Evolutionary conservation across 1,284 basidiomycete species (phyloP), one percentile per base, ranked within the genome.

Genomic region (Somion occarium): DNA sequence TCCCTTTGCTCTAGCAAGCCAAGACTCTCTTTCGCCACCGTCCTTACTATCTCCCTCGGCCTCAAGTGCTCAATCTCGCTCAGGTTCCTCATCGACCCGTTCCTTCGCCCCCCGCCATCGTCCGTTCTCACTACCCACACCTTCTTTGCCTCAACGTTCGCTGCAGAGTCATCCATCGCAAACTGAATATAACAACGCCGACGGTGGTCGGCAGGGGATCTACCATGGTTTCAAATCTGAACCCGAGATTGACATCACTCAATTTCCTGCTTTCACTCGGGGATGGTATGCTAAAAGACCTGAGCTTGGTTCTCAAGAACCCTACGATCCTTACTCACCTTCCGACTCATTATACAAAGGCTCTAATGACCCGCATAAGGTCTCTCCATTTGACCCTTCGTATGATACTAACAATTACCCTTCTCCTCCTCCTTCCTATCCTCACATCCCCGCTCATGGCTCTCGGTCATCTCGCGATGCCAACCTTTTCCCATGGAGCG

Each of bases 191-290:
- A 34, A 7, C 30, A 46, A 44, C 41, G 48, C 52, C 24, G 51
- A 37, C 47, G 48, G 38, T 42, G 46, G 41, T 42, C 53, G 49
- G 26, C 48, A 52, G 41, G 53, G 56, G 34, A 51, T 45, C 51
- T 53, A 51, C 42, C 49, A 48, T 43, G 48, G 42, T 30, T 54
- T 46, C 50, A 64, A 39, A 50, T 59, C 52, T 41, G 67, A 72
- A 9, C 57, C 69, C 1, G 79, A 80, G 56, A 73, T 82, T 42
- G 82, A 86, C 62, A 73, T 82, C 26, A 71, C 78, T 13, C 74
- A 75, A 37, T 85, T 84, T 62, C 83, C 83, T 18, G 69, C 75
- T 4, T 85, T 79, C 75, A 76, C 82, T 23, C 71, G 75, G 23
- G 69, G 70, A 15, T 85, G 82, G 82, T 84, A 83, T 61, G 65